These are phyloP conservation scores for Aspergillus latus DNA, from an alignment of 2,329 filamentous ascomycete genomes.

Conservation along the genomic window DNA sequence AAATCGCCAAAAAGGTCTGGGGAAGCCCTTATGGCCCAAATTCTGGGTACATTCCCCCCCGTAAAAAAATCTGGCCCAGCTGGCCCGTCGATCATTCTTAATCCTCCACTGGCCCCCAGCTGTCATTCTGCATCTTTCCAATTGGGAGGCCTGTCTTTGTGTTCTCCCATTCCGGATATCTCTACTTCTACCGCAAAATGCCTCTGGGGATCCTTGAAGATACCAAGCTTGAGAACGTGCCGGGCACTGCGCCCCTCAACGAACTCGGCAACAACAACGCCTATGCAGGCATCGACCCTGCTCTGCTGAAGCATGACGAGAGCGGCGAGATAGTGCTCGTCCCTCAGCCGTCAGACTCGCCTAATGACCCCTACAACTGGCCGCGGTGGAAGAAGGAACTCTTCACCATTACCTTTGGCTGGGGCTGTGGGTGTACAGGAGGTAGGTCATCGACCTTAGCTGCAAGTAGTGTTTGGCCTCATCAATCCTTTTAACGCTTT, in stretches of 20 bases:
- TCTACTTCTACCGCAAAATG: slow-evolving; percentile 19
- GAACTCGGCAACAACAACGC: slow-evolving; percentile 8
- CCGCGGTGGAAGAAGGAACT: slow-evolving; percentile 34
- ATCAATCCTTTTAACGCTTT: not conserved
- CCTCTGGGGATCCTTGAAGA: slow-evolving; percentile 34
- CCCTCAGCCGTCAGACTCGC: slow-evolving; percentile 27
- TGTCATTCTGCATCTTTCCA: slow-evolving; percentile 2
- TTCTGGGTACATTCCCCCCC: not conserved
- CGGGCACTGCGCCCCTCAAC: slow-evolving; percentile 31
- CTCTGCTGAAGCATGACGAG: slow-evolving; percentile 35
- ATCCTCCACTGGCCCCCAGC: slow-evolving; percentile 1
- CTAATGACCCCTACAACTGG: slow-evolving; percentile 30
- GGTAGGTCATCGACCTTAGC: slow-evolving; percentile 24
- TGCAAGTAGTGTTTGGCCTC: not conserved
- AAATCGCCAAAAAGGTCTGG: slow-evolving; percentile 1
- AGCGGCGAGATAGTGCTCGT: slow-evolving; percentile 29
- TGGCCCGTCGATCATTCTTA: slow-evolving; percentile 6
- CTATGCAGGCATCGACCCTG: slow-evolving; percentile 24
- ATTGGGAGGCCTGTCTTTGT: not conserved
- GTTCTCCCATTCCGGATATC: not conserved
- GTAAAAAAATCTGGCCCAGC: not conserved
- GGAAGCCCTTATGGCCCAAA: slow-evolving; percentile 1
- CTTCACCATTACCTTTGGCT: slow-evolving; percentile 42
- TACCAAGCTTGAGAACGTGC: slow-evolving; percentile 32
- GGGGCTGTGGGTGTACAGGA: slow-evolving; percentile 43